These are phyloP conservation scores for Hymenotorrendiella dingleyae DNA, from an alignment of 2,329 filamentous ascomycete species.

Conservation along the genomic window DNA sequence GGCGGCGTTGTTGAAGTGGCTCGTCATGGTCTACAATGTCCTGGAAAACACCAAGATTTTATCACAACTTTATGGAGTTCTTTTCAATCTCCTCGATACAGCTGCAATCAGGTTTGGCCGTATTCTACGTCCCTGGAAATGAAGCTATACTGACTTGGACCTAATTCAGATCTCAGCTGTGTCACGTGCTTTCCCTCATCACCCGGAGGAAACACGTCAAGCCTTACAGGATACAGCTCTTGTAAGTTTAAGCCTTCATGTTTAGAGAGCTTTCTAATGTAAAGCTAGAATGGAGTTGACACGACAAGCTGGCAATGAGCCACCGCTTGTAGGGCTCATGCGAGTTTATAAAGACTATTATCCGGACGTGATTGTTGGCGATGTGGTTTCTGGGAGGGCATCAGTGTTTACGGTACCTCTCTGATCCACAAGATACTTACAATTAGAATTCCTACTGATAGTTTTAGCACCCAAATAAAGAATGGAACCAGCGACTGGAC, in stretches of 20 bases:
- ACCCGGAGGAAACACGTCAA: slow-evolving; percentile 78
- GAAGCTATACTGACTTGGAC: neutral
- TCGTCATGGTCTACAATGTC: slow-evolving; percentile 68
- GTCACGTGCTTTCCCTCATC: slow-evolving; percentile 72
- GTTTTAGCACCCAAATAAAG: slow-evolving; percentile 59
- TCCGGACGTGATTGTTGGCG: slow-evolving; percentile 77
- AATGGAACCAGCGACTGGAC: slow-evolving; percentile 66
- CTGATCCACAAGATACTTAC: too few species aligned
- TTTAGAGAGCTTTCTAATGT: slow-evolving; percentile 11
- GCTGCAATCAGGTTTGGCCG: slow-evolving; percentile 58
- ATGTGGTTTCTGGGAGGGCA: slow-evolving; percentile 54
- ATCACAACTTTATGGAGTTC: slow-evolving; percentile 63
- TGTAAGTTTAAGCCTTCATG: slow-evolving; percentile 42
- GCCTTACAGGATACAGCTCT: slow-evolving; percentile 72
- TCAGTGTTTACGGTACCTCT: slow-evolving; percentile 58
- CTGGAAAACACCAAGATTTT: slow-evolving; percentile 59
- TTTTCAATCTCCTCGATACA: slow-evolving; percentile 80
- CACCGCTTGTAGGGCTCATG: slow-evolving; percentile 65
- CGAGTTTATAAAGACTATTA: slow-evolving; percentile 89
- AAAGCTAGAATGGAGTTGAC: slow-evolving; percentile 47
- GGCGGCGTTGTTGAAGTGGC: slow-evolving; percentile 67
- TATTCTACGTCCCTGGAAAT: slow-evolving; percentile 3
- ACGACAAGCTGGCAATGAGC: slow-evolving; percentile 63
- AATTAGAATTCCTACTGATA: slow-evolving; percentile 18
- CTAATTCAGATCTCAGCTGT: slow-evolving; percentile 41